A percentile compares a stretch with the other conserved stretches of the same genome.
phyloP scores from a whole-genome alignment of 495 filamentous ascomycete species.

The Trichoderma gamsii region DNA sequence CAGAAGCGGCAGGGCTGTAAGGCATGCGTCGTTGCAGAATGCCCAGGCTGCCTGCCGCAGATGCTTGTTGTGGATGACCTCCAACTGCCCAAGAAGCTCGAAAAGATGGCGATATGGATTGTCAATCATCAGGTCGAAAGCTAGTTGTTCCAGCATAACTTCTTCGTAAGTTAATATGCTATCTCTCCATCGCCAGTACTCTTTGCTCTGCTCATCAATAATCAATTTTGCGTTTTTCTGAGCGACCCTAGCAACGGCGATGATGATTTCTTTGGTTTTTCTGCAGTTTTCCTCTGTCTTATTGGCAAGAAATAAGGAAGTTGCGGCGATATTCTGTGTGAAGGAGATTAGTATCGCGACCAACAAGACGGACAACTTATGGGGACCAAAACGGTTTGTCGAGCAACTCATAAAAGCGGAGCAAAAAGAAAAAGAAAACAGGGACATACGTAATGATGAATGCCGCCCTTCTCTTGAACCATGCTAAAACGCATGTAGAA shows the following conservation, averaged over 20 bases:
- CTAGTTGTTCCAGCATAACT: constrained; percentile 79
- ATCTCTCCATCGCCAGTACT: constrained; percentile 95
- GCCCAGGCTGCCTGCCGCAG: constrained; percentile 83
- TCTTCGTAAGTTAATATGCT: constrained; percentile 88
- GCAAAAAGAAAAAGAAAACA: neutral
- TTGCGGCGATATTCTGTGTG: constrained; percentile 69
- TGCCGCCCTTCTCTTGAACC: constrained; percentile 59
- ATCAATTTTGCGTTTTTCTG: constrained; percentile 83
- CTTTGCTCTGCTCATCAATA: constrained; percentile 91
- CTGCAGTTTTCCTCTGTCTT: constrained; percentile 95
- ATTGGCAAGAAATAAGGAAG: constrained; percentile 84
- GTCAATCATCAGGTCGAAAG: constrained; percentile 88
- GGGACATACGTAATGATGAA: constrained; percentile 73
- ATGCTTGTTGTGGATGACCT: constrained; percentile 62
- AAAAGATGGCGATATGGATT: constrained; percentile 76
- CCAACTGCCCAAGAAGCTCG: constrained; percentile 64
- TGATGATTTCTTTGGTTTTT: constrained; percentile 86
- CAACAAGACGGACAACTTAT: neutral
- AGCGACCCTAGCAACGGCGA: constrained; percentile 87
- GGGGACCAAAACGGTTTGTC: neutral
- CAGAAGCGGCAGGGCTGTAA: constrained; percentile 79
- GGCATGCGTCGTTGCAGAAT: constrained; percentile 81
- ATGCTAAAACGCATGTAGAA: constrained; percentile 88
- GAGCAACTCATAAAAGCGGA: neutral
- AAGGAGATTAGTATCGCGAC: neutral